A percentile compares a stretch with the other conserved stretches of the same genome.
Conservation (phyloP, 805 yeast genomes). For the Monosporozyma solicola region DNA sequence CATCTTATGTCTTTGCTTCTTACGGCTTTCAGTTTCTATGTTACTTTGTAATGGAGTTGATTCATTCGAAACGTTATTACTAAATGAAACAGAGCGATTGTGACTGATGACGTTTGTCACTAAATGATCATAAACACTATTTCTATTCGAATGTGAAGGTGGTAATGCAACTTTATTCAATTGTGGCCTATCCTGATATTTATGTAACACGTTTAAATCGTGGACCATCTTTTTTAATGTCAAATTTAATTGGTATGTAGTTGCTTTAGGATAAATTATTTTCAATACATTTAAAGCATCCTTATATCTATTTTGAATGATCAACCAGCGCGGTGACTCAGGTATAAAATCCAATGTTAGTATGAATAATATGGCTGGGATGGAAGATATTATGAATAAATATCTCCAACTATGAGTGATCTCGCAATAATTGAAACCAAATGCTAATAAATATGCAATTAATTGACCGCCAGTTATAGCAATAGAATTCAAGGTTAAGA, state of each 20-base stretch:
- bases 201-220: slow-evolving; percentile 32
- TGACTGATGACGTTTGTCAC: neutral
- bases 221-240: slow-evolving; percentile 42
- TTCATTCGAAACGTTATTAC: neutral
- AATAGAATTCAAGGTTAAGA: slow-evolving; percentile 32
- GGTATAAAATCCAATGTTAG: slow-evolving; percentile 37
- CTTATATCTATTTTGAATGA: slow-evolving; percentile 26
- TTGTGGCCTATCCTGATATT: slow-evolving; percentile 18
- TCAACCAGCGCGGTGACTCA: slow-evolving; percentile 41
- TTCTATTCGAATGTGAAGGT: neutral
- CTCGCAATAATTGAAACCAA: slow-evolving; percentile 12
- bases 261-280: slow-evolving; percentile 37
- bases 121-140: neutral
- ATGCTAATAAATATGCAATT: slow-evolving; percentile 35
- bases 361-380: slow-evolving; percentile 36
- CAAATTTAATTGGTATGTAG: slow-evolving; percentile 35
- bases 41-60: slow-evolving; percentile 1
- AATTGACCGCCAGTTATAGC: slow-evolving; percentile 45
- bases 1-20: slow-evolving; percentile 12
- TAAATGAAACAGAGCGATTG: neutral
- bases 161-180: neutral
- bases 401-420: slow-evolving; percentile 31
- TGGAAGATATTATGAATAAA: slow-evolving; percentile 31
- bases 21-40: neutral
- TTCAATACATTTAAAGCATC: slow-evolving; percentile 37